A percentile compares a stretch with the other conserved stretches of the same genome.
Evolutionary conservation across 78 protist genomes (phyloP).

Genomic region (Diacronema lutheri): DNA sequence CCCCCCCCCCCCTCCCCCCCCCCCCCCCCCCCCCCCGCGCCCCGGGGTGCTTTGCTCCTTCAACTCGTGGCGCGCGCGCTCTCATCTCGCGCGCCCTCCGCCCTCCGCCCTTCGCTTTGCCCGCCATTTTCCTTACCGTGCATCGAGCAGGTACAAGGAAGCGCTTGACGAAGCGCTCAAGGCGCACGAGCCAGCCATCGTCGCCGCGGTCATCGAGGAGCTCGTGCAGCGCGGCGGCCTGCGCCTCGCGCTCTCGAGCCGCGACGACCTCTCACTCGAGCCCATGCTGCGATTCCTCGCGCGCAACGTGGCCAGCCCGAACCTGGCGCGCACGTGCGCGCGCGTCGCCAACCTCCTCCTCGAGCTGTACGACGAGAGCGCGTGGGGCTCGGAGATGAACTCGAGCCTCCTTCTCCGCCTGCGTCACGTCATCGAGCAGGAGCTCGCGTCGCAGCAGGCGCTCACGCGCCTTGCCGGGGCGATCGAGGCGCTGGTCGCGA

Average conservation of each 20-base stretch:
- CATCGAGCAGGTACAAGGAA: slow-evolving; percentile 16
- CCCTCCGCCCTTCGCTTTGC: too few relatives aligned
- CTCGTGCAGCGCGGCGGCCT: slow-evolving; percentile 38
- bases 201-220: slow-evolving; percentile 34
- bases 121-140: too few relatives aligned
- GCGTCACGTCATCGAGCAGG: not conserved
- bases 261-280: slow-evolving; percentile 36
- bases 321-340: slow-evolving; percentile 6
- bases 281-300: slow-evolving; percentile 42
- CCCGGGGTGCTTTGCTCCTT: too few relatives aligned
- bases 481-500: not conserved
- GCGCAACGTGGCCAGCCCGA: slow-evolving; percentile 17
- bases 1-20: too few relatives aligned
- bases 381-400: slow-evolving; percentile 23
- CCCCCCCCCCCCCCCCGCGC: too few relatives aligned
- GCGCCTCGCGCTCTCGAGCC: slow-evolving; percentile 19
- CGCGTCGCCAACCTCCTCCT: slow-evolving; percentile 23
- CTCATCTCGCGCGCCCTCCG: too few relatives aligned
- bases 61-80: too few relatives aligned
- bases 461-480: not conserved
- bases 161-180: slow-evolving; percentile 52
- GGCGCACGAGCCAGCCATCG: not conserved
- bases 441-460: not conserved
- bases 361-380: slow-evolving; percentile 1
- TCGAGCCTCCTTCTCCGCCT: slow-evolving; percentile 26